Percentiles rank a stretch among this genome's conserved stretches.
These are phyloP conservation scores for Cordyceps farinosa DNA, from an alignment of 2,329 filamentous ascomycete species.

Conservation along the genomic window DNA sequence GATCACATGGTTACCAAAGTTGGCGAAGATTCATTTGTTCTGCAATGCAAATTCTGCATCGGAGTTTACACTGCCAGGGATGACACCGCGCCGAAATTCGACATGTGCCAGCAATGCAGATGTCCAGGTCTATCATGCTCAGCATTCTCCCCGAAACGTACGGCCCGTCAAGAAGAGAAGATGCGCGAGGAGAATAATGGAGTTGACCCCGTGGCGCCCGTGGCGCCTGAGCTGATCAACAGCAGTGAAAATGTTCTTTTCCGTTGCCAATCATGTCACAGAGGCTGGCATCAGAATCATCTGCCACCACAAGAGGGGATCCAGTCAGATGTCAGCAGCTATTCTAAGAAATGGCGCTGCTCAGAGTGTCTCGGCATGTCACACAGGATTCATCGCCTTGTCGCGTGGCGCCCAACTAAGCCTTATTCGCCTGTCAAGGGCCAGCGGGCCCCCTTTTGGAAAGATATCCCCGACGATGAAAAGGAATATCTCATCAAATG, in stretches of 20 bases:
- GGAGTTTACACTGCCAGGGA: conserved; percentile 67
- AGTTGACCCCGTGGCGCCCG: conserved; percentile 67
- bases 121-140: conserved; percentile 63
- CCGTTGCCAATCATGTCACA: conserved; percentile 71
- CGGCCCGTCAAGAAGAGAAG: conserved; percentile 77
- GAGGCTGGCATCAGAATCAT: conserved; percentile 82
- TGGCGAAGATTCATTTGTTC: conserved; percentile 68
- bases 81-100: conserved; percentile 62
- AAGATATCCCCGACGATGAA: conserved; percentile 54
- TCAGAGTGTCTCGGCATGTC: conserved; percentile 65
- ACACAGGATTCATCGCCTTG: conserved; percentile 69
- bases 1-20: conserved; percentile 93
- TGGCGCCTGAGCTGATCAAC: conserved; percentile 65
- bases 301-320: conserved; percentile 50
- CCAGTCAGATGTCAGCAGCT: conserved; percentile 24
- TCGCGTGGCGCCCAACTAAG: conserved; percentile 76
- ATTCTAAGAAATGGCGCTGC: conserved; percentile 61
- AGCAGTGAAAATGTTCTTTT: conserved; percentile 76
- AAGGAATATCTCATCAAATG: conserved; percentile 94
- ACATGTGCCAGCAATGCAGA: conserved; percentile 68
- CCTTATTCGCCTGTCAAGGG: not conserved
- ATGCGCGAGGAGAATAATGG: conserved; percentile 75
- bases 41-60: conserved; percentile 88
- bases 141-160: conserved; percentile 70
- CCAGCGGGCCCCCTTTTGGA: conserved; percentile 32